These are phyloP conservation scores for Penicillium sp. DNA, from an alignment of 2,329 filamentous ascomycete genomes.

Conservation along the genomic window DNA sequence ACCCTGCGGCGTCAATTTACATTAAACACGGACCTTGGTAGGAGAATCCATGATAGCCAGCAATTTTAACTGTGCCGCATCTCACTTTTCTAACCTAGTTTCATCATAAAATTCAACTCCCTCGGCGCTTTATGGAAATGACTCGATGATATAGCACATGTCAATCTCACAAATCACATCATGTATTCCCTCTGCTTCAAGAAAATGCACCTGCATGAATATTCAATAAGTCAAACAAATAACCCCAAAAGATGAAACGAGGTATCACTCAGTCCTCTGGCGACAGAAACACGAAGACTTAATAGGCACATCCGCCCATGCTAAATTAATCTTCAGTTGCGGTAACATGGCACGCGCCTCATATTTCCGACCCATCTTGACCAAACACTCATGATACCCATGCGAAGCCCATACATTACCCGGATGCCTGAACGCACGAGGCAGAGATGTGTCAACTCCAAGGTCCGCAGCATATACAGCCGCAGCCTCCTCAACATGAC, in stretches of 20 bases:
- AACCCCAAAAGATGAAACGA: neutral
- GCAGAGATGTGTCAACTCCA: conserved; percentile 58
- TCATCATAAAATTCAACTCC: too few relatives aligned
- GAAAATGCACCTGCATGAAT: neutral
- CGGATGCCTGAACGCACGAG: conserved; percentile 65
- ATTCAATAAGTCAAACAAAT: neutral
- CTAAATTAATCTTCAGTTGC: conserved; percentile 53
- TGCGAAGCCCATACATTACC: conserved; percentile 76
- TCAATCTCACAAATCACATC: neutral
- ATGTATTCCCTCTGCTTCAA: neutral
- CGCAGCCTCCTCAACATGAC: conserved; percentile 54
- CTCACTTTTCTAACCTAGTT: neutral
- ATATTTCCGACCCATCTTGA: conserved; percentile 50
- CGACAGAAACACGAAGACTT: conserved; percentile 60
- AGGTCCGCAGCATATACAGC: conserved; percentile 62
- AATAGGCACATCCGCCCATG: conserved; percentile 61
- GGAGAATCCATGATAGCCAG: too few relatives aligned
- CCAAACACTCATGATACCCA: conserved; percentile 69
- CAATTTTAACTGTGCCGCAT: too few relatives aligned
- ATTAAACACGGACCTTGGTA: too few relatives aligned
- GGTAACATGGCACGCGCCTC: conserved; percentile 51
- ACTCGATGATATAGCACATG: neutral
- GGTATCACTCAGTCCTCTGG: neutral
- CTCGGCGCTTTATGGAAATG: neutral
- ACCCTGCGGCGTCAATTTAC: too few relatives aligned